Conservation (phyloP, 306 rosid species). For the Cercis canadensis region DNA sequence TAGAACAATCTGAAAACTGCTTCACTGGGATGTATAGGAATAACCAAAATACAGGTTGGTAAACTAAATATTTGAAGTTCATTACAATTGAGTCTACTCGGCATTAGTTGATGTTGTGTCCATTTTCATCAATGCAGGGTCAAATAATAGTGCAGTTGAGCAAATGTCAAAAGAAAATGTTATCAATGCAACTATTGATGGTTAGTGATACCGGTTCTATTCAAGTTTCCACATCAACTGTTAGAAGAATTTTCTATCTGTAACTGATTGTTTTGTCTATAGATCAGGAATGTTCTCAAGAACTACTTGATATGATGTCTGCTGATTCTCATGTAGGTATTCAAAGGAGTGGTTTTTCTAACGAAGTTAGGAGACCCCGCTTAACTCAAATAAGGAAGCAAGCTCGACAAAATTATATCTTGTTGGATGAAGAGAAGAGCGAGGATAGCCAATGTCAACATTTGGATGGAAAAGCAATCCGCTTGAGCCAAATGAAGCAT, state of each 20-base stretch:
- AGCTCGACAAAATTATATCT: constrained; percentile 37
- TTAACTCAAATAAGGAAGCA: constrained; percentile 42
- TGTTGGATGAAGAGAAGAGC: background rate
- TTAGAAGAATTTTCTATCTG: constrained; percentile 17
- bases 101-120: constrained; percentile 20
- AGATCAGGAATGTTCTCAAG: constrained; percentile 30
- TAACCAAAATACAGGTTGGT: constrained; percentile 24
- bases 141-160: constrained; percentile 18
- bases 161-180: constrained; percentile 15
- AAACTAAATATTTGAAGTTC: constrained; percentile 8
- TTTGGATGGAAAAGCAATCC: constrained; percentile 29
- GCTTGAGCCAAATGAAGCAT: constrained; percentile 40
- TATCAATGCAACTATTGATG: constrained; percentile 21
- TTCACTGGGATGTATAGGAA: constrained; percentile 4
- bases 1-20: constrained; percentile 31
- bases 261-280: constrained; percentile 23
- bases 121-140: constrained; percentile 24
- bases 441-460: background rate
- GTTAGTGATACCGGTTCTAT: constrained; percentile 32
- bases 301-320: constrained; percentile 29
- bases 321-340: constrained; percentile 10
- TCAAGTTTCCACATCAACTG: constrained; percentile 13
- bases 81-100: background rate
- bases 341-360: constrained; percentile 1
- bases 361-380: constrained; percentile 25